Base-by-base conservation (phyloP, 257 asterid species). In the Coffea eugenioides region DNA sequence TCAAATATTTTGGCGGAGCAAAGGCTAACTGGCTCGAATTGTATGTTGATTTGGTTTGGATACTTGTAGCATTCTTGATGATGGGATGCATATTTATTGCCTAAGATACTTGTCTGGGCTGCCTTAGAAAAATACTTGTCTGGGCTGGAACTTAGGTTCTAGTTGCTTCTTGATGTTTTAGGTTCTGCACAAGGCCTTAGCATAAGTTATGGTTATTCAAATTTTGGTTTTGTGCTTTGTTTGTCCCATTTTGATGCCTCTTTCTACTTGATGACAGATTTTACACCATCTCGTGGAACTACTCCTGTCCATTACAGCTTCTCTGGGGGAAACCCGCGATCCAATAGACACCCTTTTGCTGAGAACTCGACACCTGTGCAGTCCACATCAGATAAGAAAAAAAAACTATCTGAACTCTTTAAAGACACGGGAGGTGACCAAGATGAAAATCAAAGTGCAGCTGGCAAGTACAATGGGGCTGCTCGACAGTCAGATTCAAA, bases 241-340 rank as follows among this genome's bases (percentile, higher is more conserved):
- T 52, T 52, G 59, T 54, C 64, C 39, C 8, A 45, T 59, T n/a
- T 79, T 75, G 64, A 15, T 48, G 34, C 25, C 43, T 69, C 23
- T 31, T 34, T 39, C 52, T 34, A 3, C n/a, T 45, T 39, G 13
- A 61, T 8, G 41, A 84, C 86, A 92, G 98, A 92, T 83, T 92
- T 90, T 62, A 90, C 94, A 14, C 96, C 97, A 43, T 92, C 97
- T 5, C 88, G 88, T 25, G 97, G 97, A 69, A 94, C 71, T 56
- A 90, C 97, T 13, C 98, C 97, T 1, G 90, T 89, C 39, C 94
- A 91, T 84, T 87, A 80, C 45, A 81, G 73, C 81, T 84, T 81
- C 79, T 80, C 90, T 11, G 52, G 51, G 15, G 91, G 88, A 36
- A 83, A 74, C 66, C 75, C 78, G 15, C 71, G 16, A 31, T 57